phyloP scores from a whole-genome alignment of 2,329 filamentous ascomycete species.

The Colletotrichum spinosum region DNA sequence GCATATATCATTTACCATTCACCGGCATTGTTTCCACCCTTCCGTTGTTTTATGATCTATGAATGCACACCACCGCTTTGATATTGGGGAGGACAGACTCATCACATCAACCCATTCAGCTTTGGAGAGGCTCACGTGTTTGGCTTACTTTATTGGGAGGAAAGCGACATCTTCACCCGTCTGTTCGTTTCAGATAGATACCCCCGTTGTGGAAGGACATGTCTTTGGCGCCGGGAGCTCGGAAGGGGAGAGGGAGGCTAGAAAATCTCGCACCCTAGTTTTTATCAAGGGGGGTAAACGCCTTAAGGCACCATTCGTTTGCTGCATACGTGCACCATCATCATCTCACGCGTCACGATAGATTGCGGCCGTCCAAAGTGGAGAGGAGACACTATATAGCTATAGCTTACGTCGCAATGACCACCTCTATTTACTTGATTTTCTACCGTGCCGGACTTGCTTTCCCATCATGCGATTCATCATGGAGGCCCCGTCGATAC shows the following conservation, averaged over 20 bases:
- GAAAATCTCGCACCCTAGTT: conserved; percentile 17
- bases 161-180: conserved; percentile 12
- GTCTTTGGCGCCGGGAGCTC: conserved; percentile 28
- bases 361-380: not conserved
- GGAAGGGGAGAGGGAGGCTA: conserved; percentile 13
- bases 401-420: conserved; percentile 29
- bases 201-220: conserved; percentile 36
- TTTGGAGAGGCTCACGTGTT: conserved; percentile 5
- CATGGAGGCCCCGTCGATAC: too few relatives aligned
- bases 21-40: not conserved
- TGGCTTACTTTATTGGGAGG: conserved; percentile 13
- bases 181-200: conserved; percentile 40
- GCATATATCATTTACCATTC: not conserved
- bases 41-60: not conserved
- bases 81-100: not conserved
- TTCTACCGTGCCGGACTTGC: not conserved
- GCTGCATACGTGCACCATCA: too few relatives aligned
- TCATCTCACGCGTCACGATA: conserved; percentile 6
- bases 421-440: not conserved
- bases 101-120: not conserved
- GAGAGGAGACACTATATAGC: not conserved
- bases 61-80: too few relatives aligned
- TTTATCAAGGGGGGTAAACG: conserved; percentile 1
- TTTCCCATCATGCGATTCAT: too few relatives aligned
- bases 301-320: conserved; percentile 29